phyloP scores from a whole-genome alignment of 306 rosid genomes.

The Ceratonia siliqua region DNA sequence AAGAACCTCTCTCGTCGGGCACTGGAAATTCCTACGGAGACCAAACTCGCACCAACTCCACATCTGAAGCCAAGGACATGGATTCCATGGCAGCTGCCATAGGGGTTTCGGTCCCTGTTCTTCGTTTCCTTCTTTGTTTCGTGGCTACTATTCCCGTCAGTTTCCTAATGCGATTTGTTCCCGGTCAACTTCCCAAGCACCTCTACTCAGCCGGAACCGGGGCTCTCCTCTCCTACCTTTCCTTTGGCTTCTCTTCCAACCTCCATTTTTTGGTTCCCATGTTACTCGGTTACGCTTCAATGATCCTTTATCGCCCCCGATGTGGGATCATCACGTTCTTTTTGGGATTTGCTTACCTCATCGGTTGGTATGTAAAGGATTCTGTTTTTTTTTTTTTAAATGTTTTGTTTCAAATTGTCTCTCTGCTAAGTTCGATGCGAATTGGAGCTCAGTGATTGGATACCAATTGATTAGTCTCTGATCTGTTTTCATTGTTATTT shows the following conservation, averaged over 20 bases:
- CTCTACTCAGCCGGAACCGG: slow-evolving; percentile 61
- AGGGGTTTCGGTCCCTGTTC: slow-evolving; percentile 68
- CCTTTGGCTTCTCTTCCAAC: slow-evolving; percentile 76
- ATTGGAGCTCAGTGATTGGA: neutral
- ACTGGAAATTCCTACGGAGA: neutral
- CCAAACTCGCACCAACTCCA: neutral
- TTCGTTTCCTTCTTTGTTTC: slow-evolving; percentile 73
- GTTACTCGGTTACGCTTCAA: slow-evolving; percentile 65
- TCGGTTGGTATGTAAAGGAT: slow-evolving; percentile 55
- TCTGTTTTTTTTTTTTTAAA: neutral
- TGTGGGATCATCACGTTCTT: slow-evolving; percentile 68
- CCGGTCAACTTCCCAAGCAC: slow-evolving; percentile 54
- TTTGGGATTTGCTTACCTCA: slow-evolving; percentile 63
- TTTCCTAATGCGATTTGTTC: slow-evolving; percentile 54
- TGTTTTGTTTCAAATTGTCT: neutral
- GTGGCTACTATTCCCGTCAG: slow-evolving; percentile 72
- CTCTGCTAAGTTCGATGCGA: neutral
- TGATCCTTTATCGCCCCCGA: slow-evolving; percentile 54
- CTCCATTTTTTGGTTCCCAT: slow-evolving; percentile 72
- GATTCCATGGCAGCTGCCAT: slow-evolving; percentile 63
- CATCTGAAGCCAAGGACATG: slow-evolving; percentile 40
- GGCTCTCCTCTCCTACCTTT: slow-evolving; percentile 61
- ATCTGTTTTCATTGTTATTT: neutral
- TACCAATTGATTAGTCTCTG: neutral
- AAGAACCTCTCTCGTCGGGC: neutral